Evolutionary conservation across 305 asterid species (phyloP), one percentile per base, ranked within the genome.

Genomic region (Nicotiana rustica): DNA sequence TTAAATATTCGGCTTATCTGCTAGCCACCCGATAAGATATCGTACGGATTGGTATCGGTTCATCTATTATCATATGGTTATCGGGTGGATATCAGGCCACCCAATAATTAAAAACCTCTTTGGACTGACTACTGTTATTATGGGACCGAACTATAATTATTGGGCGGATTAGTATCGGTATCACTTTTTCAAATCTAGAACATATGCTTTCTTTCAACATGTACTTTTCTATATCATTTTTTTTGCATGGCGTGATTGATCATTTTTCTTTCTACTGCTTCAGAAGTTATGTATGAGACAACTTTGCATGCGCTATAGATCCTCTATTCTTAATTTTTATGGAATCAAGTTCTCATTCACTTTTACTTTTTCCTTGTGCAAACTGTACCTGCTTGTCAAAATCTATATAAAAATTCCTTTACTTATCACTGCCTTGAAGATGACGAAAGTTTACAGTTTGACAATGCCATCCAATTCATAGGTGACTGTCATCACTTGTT

Each of bases 361-460:
- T 6, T 52, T 33, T 83, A 19, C 77, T 41, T 41, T 2, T 19
- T 64, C 25, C 79, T 41, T 85, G 44, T 90, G 93, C 94, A 95
- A 97, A 90, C 96, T 78, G 98, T 96, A 49, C 97, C 98, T 85
- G 93, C 96, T 83, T 92, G 97, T 86, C 97, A 96, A 85, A 94
- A 91, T 88, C 85, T 94, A 86, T 94, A 94, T 82, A 94, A 90
- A 80, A 94, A 94, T 65, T 93, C 97, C 18, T 94, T 96, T 85
- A 92, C 94, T 47, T 94, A 96, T 88, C 96, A 92, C 85, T 93
- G 97, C 85, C 97, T 94, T 66, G 94, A 90, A 77, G 92, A 96
- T 67, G 94, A 89, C 60, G 86, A 88, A 66, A 83, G 84, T 66
- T 86, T 96, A 85, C 93, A 90, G 4, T 94, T 96, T 81, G 97